phyloP scores from a whole-genome alignment of 2,329 filamentous ascomycete species.

The Akanthomyces lecanii region DNA sequence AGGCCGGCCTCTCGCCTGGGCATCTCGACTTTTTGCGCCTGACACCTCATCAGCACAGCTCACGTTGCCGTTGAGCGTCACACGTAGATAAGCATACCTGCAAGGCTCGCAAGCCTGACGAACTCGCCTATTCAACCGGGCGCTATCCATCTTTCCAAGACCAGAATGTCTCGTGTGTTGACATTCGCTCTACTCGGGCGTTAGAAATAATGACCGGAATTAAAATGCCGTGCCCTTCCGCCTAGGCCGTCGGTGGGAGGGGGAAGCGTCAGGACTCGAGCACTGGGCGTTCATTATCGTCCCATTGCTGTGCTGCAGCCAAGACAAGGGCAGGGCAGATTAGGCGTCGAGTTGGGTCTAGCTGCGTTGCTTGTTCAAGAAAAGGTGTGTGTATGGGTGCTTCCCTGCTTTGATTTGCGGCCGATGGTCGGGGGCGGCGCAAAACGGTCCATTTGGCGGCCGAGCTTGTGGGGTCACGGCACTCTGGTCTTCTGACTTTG shows the following conservation, averaged over 20 bases:
- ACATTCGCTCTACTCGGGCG: too few relatives aligned
- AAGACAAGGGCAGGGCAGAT: background rate
- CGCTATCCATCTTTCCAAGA: conserved; percentile 6
- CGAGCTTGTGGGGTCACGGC: background rate
- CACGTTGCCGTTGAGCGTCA: too few relatives aligned
- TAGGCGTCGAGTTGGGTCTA: background rate
- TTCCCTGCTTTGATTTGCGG: background rate
- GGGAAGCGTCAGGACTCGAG: background rate
- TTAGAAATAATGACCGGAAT: background rate
- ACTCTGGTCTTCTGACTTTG: conserved; percentile 8
- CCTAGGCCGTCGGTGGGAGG: background rate
- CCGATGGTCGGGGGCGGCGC: conserved; percentile 2
- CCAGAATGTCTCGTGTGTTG: background rate
- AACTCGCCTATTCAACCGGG: conserved; percentile 15
- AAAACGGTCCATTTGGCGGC: background rate
- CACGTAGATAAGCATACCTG: conserved; percentile 23
- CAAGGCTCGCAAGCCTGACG: conserved; percentile 33
- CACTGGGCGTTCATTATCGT: background rate
- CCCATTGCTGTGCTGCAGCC: background rate
- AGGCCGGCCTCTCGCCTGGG: conserved; percentile 45
- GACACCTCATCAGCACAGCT: background rate
- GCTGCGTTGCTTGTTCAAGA: background rate
- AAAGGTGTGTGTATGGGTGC: background rate
- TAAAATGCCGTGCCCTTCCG: background rate
- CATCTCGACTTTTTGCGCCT: conserved; percentile 50